Base-by-base conservation (phyloP, 192 early-diverging fungal genomes). In the Umbelopsis ramanniana region DNA sequence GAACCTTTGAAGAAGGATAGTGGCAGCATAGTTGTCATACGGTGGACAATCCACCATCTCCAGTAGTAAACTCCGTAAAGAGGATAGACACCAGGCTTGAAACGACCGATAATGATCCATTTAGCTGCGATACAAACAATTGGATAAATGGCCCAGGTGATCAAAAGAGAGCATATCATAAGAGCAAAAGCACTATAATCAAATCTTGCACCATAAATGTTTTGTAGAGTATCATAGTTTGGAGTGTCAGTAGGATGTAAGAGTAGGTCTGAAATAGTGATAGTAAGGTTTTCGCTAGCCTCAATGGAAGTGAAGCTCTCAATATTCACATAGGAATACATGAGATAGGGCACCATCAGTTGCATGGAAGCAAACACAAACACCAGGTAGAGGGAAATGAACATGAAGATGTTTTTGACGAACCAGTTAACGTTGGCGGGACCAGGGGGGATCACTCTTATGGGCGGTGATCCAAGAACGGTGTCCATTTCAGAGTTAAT, bases 51-150 rank as follows among this genome's bases (percentile, higher is more conserved):
- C 57, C 57, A 63, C 57, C 57, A 63, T 37, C 57, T 63, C 57
- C 57, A 63, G 33, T 63, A 63, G 57, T 63, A 63, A 63, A 63
- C 12, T 19, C 57, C 57, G 17, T 63, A 63, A 17, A 63, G 12
- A 3, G 57, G 57, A 8, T 63, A 63, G 23, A 63, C 57, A 29
- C 57, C 57, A 37, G 57, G 57, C 29, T 63, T 63, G 29, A 37
- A 7, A 15, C 57, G 57, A 7, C 57, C 57, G 33, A 63, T 22
- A 19, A 63, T 37, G 33, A 63, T 26, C 57, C 57, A 63, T 19
- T 63, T 63, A 19, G 57, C 33, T 15, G 37, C 35, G 33, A 63
- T 33, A 6, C 57, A 63, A 10, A 63, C 0, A 0, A 63, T 15
- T 3, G 57, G 57, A n/a, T 63, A 63, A 29, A 37, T 3, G 14